Evolutionary conservation across 805 yeast genomes (phyloP).

Genomic region (Monosporozyma siamensis): DNA sequence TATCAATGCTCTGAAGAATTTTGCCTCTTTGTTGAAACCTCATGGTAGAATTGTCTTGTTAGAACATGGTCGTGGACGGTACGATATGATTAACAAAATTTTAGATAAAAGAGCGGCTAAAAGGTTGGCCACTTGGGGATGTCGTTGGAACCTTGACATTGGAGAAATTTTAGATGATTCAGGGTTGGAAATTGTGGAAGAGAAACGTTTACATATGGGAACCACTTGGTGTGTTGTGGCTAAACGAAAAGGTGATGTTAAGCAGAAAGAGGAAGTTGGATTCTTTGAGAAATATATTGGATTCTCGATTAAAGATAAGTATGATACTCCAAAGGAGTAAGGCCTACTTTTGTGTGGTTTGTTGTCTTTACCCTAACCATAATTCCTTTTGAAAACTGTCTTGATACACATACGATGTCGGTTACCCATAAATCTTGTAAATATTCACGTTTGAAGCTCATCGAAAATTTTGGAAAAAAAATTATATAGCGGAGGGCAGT

Average conservation of each 20-base stretch:
- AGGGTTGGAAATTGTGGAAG: constrained; percentile 74
- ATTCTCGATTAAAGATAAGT: constrained; percentile 10
- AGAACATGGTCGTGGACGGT: constrained; percentile 88
- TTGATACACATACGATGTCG: too few relatives aligned
- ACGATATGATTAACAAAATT: constrained; percentile 65
- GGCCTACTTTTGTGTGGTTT: too few relatives aligned
- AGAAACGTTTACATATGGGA: constrained; percentile 77
- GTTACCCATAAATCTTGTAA: too few relatives aligned
- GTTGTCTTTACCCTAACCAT: too few relatives aligned
- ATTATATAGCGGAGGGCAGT: too few relatives aligned
- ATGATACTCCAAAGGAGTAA: constrained; percentile 1
- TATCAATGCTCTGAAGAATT: constrained; percentile 64
- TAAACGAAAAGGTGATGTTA: constrained; percentile 60
- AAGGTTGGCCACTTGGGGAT: constrained; percentile 88
- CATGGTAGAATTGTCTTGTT: constrained; percentile 81
- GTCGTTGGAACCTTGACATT: constrained; percentile 94
- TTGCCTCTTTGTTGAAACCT: constrained; percentile 66
- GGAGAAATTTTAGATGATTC: constrained; percentile 78
- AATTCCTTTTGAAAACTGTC: too few relatives aligned
- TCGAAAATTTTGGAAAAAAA: too few relatives aligned
- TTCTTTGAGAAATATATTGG: constrained; percentile 43
- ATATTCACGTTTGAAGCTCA: too few relatives aligned
- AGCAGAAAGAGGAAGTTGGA: constrained; percentile 36
- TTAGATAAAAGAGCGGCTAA: constrained; percentile 76
- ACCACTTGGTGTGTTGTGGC: constrained; percentile 83